phyloP scores from a whole-genome alignment of 768 basidiomycete genomes.

The Rhizopogon sp. region DNA sequence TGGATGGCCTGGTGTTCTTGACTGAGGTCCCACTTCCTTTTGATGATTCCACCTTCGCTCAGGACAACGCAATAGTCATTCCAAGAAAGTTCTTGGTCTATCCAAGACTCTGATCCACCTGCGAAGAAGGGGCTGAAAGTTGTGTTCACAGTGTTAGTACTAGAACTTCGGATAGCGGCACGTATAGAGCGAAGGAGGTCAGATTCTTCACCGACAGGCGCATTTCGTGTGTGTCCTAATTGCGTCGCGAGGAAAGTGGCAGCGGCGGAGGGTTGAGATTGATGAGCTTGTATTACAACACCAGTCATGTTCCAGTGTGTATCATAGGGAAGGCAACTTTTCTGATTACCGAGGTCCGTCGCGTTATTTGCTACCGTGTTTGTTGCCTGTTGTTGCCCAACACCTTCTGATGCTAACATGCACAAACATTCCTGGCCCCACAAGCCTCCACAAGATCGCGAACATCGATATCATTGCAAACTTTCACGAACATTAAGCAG shows the following conservation, averaged over 20 bases:
- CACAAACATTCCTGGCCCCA: constrained; percentile 3
- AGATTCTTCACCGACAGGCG: constrained; percentile 19
- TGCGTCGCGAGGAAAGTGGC: constrained; percentile 33
- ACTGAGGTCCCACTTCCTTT: constrained; percentile 71
- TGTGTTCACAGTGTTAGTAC: constrained; percentile 35
- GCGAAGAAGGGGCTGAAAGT: constrained; percentile 39
- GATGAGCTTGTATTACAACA: constrained; percentile 35
- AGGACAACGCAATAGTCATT: constrained; percentile 57
- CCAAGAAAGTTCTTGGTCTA: constrained; percentile 71
- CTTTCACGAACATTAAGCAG: constrained; percentile 2
- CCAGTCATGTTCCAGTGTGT: constrained; percentile 12
- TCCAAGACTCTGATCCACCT: constrained; percentile 33
- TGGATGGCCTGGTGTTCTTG: constrained; percentile 70
- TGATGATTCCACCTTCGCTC: constrained; percentile 62
- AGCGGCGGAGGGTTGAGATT: constrained; percentile 39
- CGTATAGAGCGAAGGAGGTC: constrained; percentile 53
- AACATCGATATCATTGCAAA: constrained; percentile 13
- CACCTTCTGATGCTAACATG: constrained; percentile 8
- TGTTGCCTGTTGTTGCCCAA: background rate
- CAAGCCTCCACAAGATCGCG: background rate
- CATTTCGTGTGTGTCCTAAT: constrained; percentile 8
- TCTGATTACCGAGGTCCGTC: background rate
- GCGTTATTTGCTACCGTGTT: background rate
- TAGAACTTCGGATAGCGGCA: constrained; percentile 52
- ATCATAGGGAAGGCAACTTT: background rate